Base-by-base conservation (phyloP, 768 basidiomycete species). In the Postia placenta region DNA sequence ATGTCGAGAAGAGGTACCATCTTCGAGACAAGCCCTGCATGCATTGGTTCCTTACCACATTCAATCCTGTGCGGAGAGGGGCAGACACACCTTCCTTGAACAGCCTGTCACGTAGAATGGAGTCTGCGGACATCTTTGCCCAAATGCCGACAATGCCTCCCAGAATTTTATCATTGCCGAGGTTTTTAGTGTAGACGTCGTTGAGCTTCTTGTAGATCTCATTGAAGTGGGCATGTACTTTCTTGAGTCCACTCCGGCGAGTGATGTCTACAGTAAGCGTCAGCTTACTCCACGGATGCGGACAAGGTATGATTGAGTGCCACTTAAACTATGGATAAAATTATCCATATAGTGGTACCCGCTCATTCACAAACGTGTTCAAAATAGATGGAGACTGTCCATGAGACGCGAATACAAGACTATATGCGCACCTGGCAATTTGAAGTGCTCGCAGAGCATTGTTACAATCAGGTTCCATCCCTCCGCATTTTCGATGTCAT, bases 351-450 rank as follows among this genome's bases (percentile, higher is more conserved):
- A n/a, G n/a, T n/a, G n/a, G 15, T 9, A 19, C n/a, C n/a, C n/a
- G n/a, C n/a, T n/a, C n/a, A n/a, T n/a, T n/a, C 6, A 39, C n/a
- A n/a, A n/a, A n/a, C n/a, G n/a, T n/a, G n/a, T n/a, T n/a, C n/a
- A n/a, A n/a, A n/a, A n/a, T n/a, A n/a, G n/a, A n/a, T n/a, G n/a
- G n/a, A n/a, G n/a, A n/a, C n/a, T n/a, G n/a, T n/a, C n/a, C n/a
- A n/a, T n/a, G n/a, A n/a, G n/a, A n/a, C n/a, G n/a, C n/a, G 37
- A 37, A 19, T 24, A 38, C 37, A 35, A 17, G 6, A 43, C 14
- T 26, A n/a, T n/a, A n/a, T n/a, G n/a, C n/a, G n/a, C 39, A 76
- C 82, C 80, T 35, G 83, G 83, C 3, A 84, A 60, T 0, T 75
- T 65, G 53, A 81, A 78, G 47, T 69, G 60, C 4, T 65, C 63